These are phyloP conservation scores for Aegilops speltoides DNA, from an alignment of 176 grass and related monocot species.

Conservation along the genomic window DNA sequence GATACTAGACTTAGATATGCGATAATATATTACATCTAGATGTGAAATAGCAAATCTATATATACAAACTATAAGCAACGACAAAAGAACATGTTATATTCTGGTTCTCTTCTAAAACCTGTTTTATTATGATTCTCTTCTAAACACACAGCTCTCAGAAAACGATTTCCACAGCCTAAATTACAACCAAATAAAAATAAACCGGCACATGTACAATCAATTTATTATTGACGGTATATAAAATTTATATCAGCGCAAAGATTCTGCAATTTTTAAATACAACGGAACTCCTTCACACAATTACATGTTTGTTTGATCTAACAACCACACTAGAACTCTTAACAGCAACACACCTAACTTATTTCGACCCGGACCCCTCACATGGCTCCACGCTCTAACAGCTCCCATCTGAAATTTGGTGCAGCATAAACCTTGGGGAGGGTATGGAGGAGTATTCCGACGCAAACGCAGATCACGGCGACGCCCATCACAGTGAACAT, in stretches of 20 bases:
- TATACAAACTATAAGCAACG: neutral
- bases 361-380: constrained; percentile 41
- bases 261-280: constrained; percentile 37
- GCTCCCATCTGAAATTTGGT: constrained; percentile 85
- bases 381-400: constrained; percentile 62
- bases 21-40: no score
- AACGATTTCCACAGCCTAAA: constrained; percentile 30
- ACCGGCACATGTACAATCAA: constrained; percentile 21
- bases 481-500: constrained; percentile 89
- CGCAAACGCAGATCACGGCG: constrained; percentile 80
- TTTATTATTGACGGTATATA: constrained; percentile 18
- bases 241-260: constrained; percentile 25
- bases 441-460: constrained; percentile 76
- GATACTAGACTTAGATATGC: no score
- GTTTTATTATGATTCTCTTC: constrained; percentile 12
- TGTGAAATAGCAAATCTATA: neutral
- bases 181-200: neutral
- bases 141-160: neutral
- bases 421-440: constrained; percentile 70
- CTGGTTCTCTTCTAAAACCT: no score
- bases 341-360: constrained; percentile 27
- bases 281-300: neutral
- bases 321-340: constrained; percentile 16
- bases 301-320: constrained; percentile 36
- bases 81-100: neutral